A percentile compares a stretch with the other conserved stretches of the same genome.
phyloP scores from a whole-genome alignment of 2,329 filamentous ascomycete genomes.

The Paraphaeosphaeria minitans region DNA sequence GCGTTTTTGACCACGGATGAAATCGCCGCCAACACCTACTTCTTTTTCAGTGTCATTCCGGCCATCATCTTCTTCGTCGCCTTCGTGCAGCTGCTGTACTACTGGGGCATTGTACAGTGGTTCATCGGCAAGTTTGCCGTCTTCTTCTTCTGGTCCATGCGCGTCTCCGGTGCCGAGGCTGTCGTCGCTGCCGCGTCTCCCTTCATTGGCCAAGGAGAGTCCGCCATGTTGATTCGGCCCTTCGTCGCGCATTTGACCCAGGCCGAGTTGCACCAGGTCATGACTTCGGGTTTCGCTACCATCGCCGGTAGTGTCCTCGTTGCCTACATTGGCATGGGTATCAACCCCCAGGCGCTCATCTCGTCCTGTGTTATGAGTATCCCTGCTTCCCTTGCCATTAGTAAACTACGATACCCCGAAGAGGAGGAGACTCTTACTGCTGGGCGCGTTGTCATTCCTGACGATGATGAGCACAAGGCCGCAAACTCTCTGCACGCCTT shows the following conservation, averaged over 20 bases:
- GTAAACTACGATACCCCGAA: constrained; percentile 88
- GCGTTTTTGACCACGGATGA: constrained; percentile 68
- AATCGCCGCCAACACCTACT: constrained; percentile 58
- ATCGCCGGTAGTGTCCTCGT: constrained; percentile 88
- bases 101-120: constrained; percentile 84
- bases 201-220: constrained; percentile 94
- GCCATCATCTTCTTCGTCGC: constrained; percentile 96
- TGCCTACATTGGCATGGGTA: constrained; percentile 81
- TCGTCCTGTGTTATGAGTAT: constrained; percentile 97
- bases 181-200: constrained; percentile 91
- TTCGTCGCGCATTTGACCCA: constrained; percentile 85
- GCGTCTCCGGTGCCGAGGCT: constrained; percentile 89
- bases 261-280: constrained; percentile 88
- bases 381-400: constrained; percentile 85
- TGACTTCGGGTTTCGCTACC: constrained; percentile 91
- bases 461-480: constrained; percentile 76
- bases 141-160: constrained; percentile 90
- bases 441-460: constrained; percentile 78
- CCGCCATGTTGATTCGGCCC: constrained; percentile 86
- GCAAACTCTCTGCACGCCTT: constrained; percentile 84
- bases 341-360: constrained; percentile 83
- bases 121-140: constrained; percentile 84
- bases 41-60: constrained; percentile 80
- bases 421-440: constrained; percentile 84
- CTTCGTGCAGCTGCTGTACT: constrained; percentile 85